phyloP scores from a whole-genome alignment of 2,329 filamentous ascomycete genomes.

The Seiridium unicorne region DNA sequence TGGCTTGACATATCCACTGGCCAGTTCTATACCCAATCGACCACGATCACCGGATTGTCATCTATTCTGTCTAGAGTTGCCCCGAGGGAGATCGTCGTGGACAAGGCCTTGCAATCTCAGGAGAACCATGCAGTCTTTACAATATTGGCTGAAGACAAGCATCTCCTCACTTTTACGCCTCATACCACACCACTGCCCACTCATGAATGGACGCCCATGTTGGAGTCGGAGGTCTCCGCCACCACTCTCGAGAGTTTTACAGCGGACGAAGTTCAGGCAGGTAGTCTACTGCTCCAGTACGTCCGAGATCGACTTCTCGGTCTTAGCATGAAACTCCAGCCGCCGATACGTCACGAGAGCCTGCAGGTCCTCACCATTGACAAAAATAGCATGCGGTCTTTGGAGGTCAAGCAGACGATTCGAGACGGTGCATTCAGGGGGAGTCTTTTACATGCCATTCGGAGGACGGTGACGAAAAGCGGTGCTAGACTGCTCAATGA shows the following conservation, averaged over 20 bases:
- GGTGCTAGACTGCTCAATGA: slow-evolving; percentile 81
- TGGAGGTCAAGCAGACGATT: slow-evolving; percentile 87
- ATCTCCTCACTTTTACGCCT: slow-evolving; percentile 72
- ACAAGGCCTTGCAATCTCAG: slow-evolving; percentile 58
- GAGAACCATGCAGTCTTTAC: slow-evolving; percentile 61
- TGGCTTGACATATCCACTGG: slow-evolving; percentile 97
- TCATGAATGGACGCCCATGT: slow-evolving; percentile 69
- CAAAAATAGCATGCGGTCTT: slow-evolving; percentile 81
- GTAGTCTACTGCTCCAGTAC: slow-evolving; percentile 80
- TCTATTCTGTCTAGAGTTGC: slow-evolving; percentile 80
- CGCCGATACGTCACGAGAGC: slow-evolving; percentile 71
- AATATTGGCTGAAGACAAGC: slow-evolving; percentile 71
- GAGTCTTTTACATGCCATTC: slow-evolving; percentile 85
- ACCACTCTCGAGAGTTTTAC: slow-evolving; percentile 59
- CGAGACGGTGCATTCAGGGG: slow-evolving; percentile 77
- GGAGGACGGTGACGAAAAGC: slow-evolving; percentile 87
- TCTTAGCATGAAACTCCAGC: slow-evolving; percentile 76
- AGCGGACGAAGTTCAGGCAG: slow-evolving; percentile 69
- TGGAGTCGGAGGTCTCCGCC: slow-evolving; percentile 68
- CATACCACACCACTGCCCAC: slow-evolving; percentile 45
- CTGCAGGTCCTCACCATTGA: slow-evolving; percentile 87
- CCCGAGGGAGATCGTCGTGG: slow-evolving; percentile 81
- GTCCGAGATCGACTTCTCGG: slow-evolving; percentile 77
- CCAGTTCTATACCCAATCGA: slow-evolving; percentile 83
- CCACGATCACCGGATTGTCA: slow-evolving; percentile 68